Base-by-base conservation (phyloP, 2,329 filamentous ascomycete species). In the Ambrosiella cleistominuta region DNA sequence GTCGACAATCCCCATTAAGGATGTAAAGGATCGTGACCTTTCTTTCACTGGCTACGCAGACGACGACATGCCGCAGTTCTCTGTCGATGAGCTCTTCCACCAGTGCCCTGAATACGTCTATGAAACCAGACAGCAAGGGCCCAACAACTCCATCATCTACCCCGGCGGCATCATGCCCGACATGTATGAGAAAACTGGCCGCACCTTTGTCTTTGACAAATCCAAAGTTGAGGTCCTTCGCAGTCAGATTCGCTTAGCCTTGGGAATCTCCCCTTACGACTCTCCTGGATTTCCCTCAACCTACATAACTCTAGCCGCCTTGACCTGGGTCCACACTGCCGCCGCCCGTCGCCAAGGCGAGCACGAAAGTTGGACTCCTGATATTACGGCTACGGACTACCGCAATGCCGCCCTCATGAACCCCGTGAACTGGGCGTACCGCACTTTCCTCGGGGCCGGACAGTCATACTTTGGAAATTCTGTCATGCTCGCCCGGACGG, bases 401-500 rank as follows among this genome's bases (percentile, higher is more conserved):
- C 55, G 54, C 13, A 38, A 61, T 7, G 59, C 61, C 17, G 64
- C 64, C 54, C 61, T 73, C 49, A 68, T 70, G 63, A 71, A 71
- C 45, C 71, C 71, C 56, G 71, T 71, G 4, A 72, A 72, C 62
- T 74, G 71, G 71, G 66, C 67, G 47, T 62, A 63, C 50, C 66
- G 70, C 19, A 69, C 69, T 0, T 70, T 71, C 57, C 57, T 7
- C 12, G 59, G 65, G 8, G 61, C 61, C 8, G 63, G 66, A 13
- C 64, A 65, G 7, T 61, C 59, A 5, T 73, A 74, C 62, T 70
- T 69, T 60, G 71, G 72, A 54, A 74, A 73, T 57, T 70, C 71
- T 0, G 71, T 70, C 0, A 64, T 70, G n/a, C 70, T 72, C 5
- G 68, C 68, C 0, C 66, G 68, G 12, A 70, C 68, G 4, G 65